Evolutionary conservation across 257 asterid genomes (phyloP).

Genomic region (Thymus mandschuricus): DNA sequence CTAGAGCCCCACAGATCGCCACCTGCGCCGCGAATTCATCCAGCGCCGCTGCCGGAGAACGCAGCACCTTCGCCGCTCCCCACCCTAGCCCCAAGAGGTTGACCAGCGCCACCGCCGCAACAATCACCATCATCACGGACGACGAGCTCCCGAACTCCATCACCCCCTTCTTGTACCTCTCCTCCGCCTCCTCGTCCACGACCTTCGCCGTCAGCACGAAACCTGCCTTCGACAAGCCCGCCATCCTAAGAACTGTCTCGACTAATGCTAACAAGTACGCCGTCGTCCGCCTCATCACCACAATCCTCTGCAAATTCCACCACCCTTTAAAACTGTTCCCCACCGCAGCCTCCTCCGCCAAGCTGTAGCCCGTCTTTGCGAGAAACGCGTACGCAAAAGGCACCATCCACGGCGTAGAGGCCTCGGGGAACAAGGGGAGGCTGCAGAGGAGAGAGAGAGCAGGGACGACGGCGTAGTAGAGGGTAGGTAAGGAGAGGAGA

Average conservation of each 20-base stretch:
- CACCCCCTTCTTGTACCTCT: constrained; percentile 55
- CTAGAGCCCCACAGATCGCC: constrained; percentile 33
- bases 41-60: background rate
- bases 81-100: constrained; percentile 51
- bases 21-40: constrained; percentile 26
- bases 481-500: constrained; percentile 51
- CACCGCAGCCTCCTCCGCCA: constrained; percentile 47
- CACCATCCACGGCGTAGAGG: constrained; percentile 55
- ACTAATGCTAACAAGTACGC: constrained; percentile 51
- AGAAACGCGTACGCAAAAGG: constrained; percentile 53
- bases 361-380: constrained; percentile 35
- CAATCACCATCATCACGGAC: constrained; percentile 41
- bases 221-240: constrained; percentile 55
- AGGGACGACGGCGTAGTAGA: constrained; percentile 49
- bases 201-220: constrained; percentile 65
- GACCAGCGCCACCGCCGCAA: constrained; percentile 56
- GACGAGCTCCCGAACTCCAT: constrained; percentile 70
- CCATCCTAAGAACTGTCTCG: constrained; percentile 43
- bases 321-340: constrained; percentile 57
- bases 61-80: constrained; percentile 41
- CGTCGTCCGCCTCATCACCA: constrained; percentile 53
- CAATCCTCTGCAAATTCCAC: constrained; percentile 73
- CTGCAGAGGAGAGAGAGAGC: constrained; percentile 50
- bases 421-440: constrained; percentile 55
- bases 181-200: constrained; percentile 46